These are phyloP conservation scores for Zelonia costaricensis DNA, from an alignment of 208 protist genomes.

Conservation along the genomic window DNA sequence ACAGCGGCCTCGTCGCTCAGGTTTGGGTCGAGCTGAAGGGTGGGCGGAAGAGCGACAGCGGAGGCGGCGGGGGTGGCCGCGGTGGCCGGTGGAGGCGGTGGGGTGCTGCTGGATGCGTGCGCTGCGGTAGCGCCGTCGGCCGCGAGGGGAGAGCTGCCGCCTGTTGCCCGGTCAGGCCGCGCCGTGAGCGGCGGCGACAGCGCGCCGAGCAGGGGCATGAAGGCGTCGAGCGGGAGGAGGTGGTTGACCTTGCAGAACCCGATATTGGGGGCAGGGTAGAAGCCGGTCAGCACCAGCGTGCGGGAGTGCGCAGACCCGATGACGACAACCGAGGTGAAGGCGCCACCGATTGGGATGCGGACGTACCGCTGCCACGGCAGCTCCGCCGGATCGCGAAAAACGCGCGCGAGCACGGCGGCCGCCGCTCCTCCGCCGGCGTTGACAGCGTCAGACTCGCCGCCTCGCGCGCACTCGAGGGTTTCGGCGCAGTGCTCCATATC, in stretches of 20 bases:
- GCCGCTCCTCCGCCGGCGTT: background rate
- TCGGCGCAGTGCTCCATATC: no score
- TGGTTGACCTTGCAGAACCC: constrained; percentile 44
- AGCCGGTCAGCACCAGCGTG: constrained; percentile 43
- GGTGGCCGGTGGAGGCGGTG: background rate
- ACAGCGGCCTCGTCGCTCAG: constrained; percentile 17
- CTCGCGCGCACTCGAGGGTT: no score
- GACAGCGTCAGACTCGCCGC: background rate
- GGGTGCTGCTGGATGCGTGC: background rate
- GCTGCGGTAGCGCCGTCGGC: background rate
- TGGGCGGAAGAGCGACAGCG: background rate
- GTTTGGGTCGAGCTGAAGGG: constrained; percentile 10
- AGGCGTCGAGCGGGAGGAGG: constrained; percentile 30
- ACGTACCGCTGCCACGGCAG: constrained; percentile 46
- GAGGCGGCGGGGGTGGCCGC: background rate
- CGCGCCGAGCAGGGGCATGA: constrained; percentile 12
- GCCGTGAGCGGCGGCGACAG: constrained; percentile 7
- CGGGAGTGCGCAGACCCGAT: constrained; percentile 28
- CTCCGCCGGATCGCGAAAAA: constrained; percentile 30
- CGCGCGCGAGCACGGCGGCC: constrained; percentile 5
- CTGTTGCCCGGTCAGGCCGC: background rate
- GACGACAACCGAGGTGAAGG: constrained; percentile 44
- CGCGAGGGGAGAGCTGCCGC: background rate
- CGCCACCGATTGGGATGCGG: constrained; percentile 47
- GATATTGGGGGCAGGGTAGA: constrained; percentile 50